Percentiles rank a stretch among this genome's conserved stretches.
Conservation (phyloP, 164 flowering plant genomes). For the Tetrastigma voinierianum region DNA sequence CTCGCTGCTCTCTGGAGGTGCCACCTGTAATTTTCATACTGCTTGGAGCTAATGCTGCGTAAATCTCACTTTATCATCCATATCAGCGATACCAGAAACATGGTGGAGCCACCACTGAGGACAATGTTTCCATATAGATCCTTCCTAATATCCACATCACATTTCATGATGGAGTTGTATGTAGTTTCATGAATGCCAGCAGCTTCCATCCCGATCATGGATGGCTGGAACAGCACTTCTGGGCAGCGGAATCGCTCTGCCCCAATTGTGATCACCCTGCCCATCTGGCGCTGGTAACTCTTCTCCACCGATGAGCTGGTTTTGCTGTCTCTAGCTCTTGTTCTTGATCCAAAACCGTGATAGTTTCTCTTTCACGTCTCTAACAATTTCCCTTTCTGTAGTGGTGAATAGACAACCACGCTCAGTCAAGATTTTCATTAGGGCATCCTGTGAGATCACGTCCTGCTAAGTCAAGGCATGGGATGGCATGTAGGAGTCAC, state of each 20-base stretch:
- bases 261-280: too few relatives aligned
- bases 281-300: slow-evolving; percentile 50
- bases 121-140: slow-evolving; percentile 77
- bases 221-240: too few relatives aligned
- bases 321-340: slow-evolving; percentile 72
- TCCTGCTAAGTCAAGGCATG: slow-evolving; percentile 73
- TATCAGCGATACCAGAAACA: slow-evolving; percentile 84
- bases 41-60: too few relatives aligned
- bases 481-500: slow-evolving; percentile 84
- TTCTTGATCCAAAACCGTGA: slow-evolving; percentile 74
- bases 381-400: slow-evolving; percentile 75
- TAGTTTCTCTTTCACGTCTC: slow-evolving; percentile 82
- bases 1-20: slow-evolving; percentile 87
- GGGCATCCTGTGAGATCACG: slow-evolving; percentile 75
- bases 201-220: slow-evolving; percentile 61
- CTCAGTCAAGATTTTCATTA: slow-evolving; percentile 75
- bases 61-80: slow-evolving; percentile 93
- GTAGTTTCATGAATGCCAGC: slow-evolving; percentile 81
- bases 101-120: slow-evolving; percentile 83
- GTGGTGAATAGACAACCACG: slow-evolving; percentile 72
- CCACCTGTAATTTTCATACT: too few relatives aligned
- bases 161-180: slow-evolving; percentile 83
- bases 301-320: slow-evolving; percentile 75
- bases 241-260: too few relatives aligned
- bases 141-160: slow-evolving; percentile 84